Evolutionary conservation across 2,329 filamentous ascomycete genomes (phyloP).

Genomic region (Lachnellula subtilissima): DNA sequence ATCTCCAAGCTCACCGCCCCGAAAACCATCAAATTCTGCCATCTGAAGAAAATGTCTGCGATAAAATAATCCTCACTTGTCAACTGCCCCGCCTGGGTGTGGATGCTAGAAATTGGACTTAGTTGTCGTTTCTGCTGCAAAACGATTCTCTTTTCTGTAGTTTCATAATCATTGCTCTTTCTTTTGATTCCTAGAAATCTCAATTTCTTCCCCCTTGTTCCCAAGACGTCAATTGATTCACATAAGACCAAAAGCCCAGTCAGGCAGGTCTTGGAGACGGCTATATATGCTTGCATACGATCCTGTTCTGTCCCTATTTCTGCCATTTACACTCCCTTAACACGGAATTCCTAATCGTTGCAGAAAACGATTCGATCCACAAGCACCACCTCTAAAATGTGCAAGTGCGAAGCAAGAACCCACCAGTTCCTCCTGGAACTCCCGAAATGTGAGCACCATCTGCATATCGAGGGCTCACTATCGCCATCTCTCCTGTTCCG

Average conservation of each 20-base stretch:
- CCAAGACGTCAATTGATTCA: no score
- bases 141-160: not conserved
- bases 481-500: conserved; percentile 65
- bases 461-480: conserved; percentile 74
- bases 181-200: no score
- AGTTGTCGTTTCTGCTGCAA: no score
- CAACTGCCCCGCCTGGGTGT: not conserved
- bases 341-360: not conserved
- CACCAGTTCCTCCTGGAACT: conserved; percentile 55
- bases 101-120: no score
- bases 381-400: conserved; percentile 18
- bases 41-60: not conserved
- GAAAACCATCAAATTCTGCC: not conserved
- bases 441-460: conserved; percentile 78
- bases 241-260: no score
- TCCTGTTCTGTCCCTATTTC: no score
- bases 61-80: not conserved
- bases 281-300: no score
- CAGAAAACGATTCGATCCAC: not conserved
- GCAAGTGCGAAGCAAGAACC: conserved; percentile 21
- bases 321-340: no score
- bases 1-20: not conserved
- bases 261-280: no score
- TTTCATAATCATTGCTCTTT: not conserved
- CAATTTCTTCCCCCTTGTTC: no score